These are phyloP conservation scores for Cryptomeria japonica DNA, from an alignment of 75 land plant species.

Conservation along the genomic window DNA sequence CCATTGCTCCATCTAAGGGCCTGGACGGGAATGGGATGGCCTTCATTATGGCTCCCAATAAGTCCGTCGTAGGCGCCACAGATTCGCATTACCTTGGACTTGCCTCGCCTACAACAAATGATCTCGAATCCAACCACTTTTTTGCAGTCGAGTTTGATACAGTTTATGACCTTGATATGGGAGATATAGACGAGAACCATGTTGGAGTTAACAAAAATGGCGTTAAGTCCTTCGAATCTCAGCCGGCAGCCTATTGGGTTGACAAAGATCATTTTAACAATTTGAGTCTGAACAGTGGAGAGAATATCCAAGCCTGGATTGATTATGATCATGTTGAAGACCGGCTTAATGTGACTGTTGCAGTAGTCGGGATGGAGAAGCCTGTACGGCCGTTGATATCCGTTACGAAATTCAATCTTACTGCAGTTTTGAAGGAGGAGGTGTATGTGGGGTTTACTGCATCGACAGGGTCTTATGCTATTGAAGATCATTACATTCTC, in stretches of 20 bases:
- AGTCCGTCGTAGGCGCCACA: too few species aligned
- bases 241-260: constrained; percentile 22
- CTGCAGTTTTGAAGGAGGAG: neutral
- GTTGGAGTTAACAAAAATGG: too few species aligned
- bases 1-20: too few species aligned
- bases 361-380: constrained; percentile 6
- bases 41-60: too few species aligned
- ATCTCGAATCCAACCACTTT: too few species aligned
- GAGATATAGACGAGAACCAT: too few species aligned
- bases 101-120: too few species aligned
- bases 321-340: constrained; percentile 20
- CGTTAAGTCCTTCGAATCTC: too few species aligned
- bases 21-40: too few species aligned
- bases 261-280: neutral
- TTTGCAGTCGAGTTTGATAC: too few species aligned
- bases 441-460: constrained; percentile 48
- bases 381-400: constrained; percentile 22
- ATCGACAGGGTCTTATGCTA: constrained; percentile 16
- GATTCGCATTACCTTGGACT: too few species aligned
- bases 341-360: constrained; percentile 22
- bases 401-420: constrained; percentile 4
- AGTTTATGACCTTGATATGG: too few species aligned
- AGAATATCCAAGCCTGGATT: constrained; percentile 31
- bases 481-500: constrained; percentile 25
- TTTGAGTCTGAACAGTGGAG: constrained; percentile 14